Base-by-base conservation (phyloP, 352 stramenopile species). In the Pelagophyceae sp. region DNA sequence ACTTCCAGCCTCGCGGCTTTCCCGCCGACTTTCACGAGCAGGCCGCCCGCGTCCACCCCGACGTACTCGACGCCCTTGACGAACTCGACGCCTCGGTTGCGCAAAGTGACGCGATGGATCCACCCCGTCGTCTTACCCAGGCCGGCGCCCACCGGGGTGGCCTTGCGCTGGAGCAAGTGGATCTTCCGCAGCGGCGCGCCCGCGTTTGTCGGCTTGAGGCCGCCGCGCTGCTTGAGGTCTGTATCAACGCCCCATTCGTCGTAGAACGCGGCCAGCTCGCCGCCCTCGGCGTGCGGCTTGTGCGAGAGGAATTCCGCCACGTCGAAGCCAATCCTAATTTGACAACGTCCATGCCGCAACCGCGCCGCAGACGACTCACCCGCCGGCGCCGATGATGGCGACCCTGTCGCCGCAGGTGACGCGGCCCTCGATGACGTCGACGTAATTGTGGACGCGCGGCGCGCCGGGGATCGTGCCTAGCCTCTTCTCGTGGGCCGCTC, bases 301-400 rank as follows among this genome's bases (percentile, higher is more conserved):
- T 74, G 67, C 67, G 67, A 38, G 29, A 98, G 80, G 79, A 93
- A 98, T 80, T 99, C 95, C 20, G 92, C 88, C 11, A 99, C 92
- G 86, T 99, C 95, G 81, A 98, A 99, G n/a, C 95, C 95, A 79
- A 99, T 99, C 2, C 95, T n/a, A n/a, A n/a, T n/a, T n/a, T n/a
- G n/a, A n/a, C n/a, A n/a, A n/a, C n/a, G n/a, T n/a, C n/a, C n/a
- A n/a, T n/a, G n/a, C n/a, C n/a, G n/a, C n/a, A n/a, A n/a, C n/a
- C n/a, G n/a, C n/a, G n/a, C n/a, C n/a, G n/a, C n/a, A n/a, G n/a
- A n/a, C n/a, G n/a, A n/a, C n/a, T n/a, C n/a, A n/a, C n/a, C n/a
- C 95, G 76, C 95, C 95, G 33, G 94, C 94, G 51, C 95, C 95
- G 80, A 99, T 96, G 50, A 99, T 85, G 0, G 94, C 95, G 20